A percentile compares a stretch with the other conserved stretches of the same genome.
Evolutionary conservation across 1,284 basidiomycete genomes (phyloP).

Genomic region (Mycena sp.): DNA sequence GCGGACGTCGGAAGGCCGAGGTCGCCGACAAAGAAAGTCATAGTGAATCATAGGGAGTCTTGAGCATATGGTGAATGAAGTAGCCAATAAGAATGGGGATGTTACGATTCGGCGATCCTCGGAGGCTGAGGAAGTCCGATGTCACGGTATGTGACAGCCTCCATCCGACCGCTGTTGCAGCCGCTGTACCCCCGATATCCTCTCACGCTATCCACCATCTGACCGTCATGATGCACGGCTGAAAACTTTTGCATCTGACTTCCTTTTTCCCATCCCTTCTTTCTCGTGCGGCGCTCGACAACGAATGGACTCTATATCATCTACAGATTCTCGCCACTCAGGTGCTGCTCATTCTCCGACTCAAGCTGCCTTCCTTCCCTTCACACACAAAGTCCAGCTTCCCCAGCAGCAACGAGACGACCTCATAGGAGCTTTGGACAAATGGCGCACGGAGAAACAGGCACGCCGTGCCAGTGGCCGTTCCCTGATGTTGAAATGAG

Average conservation of each 20-base stretch:
- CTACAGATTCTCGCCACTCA: not conserved
- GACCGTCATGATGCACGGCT: constrained; percentile 10
- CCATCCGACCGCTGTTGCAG: not conserved
- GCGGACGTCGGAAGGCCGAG: too few relatives aligned
- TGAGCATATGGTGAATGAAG: too few relatives aligned
- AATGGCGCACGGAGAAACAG: constrained; percentile 1
- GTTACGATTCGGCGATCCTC: too few relatives aligned
- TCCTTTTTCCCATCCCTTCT: constrained; percentile 10
- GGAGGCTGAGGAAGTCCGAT: too few relatives aligned
- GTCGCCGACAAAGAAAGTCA: too few relatives aligned
- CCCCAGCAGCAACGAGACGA: constrained; percentile 8
- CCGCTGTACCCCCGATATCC: constrained; percentile 8
- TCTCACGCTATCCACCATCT: constrained; percentile 10
- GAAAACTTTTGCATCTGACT: constrained; percentile 9
- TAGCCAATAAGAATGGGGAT: too few relatives aligned
- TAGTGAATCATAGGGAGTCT: too few relatives aligned
- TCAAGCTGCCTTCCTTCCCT: not conserved
- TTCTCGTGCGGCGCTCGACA: constrained; percentile 1
- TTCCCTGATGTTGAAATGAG: constrained; percentile 3
- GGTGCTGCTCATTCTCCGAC: not conserved
- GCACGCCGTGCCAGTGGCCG: not conserved
- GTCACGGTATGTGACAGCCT: too few relatives aligned
- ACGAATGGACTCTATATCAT: constrained; percentile 5
- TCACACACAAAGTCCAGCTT: not conserved
- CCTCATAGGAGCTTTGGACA: constrained; percentile 1